These are phyloP conservation scores for Arthroderma sp. DNA, from an alignment of 2,329 filamentous ascomycete species.

Conservation along the genomic window DNA sequence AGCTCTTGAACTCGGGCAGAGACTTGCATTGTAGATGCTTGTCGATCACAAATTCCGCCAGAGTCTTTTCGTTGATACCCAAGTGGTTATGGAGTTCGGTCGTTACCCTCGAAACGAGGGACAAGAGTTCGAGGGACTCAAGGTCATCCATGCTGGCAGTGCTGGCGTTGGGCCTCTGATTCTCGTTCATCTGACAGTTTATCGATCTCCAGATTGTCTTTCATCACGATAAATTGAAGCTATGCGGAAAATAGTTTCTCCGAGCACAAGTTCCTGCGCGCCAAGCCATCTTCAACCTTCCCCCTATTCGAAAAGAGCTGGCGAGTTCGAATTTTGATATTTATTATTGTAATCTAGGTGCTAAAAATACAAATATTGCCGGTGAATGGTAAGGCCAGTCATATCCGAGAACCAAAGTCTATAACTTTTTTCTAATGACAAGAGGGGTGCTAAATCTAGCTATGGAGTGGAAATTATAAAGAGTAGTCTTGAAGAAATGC, in stretches of 20 bases:
- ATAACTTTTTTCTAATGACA: not conserved
- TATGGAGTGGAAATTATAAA: not conserved
- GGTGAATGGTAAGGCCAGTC: too few species aligned
- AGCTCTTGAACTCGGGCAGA: constrained; percentile 61
- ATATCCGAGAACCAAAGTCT: not conserved
- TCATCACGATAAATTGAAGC: not conserved
- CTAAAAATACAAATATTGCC: too few species aligned
- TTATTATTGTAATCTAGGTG: too few species aligned
- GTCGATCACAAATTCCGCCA: constrained; percentile 92
- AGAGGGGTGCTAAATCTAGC: not conserved
- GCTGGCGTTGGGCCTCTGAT: not conserved
- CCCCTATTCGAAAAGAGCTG: not conserved
- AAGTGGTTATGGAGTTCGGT: constrained; percentile 91
- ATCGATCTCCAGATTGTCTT: not conserved
- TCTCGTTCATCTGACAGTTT: not conserved
- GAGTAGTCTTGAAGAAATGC: not conserved
- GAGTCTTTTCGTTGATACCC: constrained; percentile 81
- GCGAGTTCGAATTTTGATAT: too few species aligned
- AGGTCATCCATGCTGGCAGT: constrained; percentile 71
- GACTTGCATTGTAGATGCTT: constrained; percentile 66
- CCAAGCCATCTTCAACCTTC: not conserved
- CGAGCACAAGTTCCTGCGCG: not conserved
- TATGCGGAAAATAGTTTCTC: not conserved
- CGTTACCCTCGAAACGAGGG: constrained; percentile 86
- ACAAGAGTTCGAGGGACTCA: constrained; percentile 79